A percentile compares a stretch with the other conserved stretches of the same genome.
phyloP scores from a whole-genome alignment of 805 yeast genomes.

The Ogataea nitratoaversa region DNA sequence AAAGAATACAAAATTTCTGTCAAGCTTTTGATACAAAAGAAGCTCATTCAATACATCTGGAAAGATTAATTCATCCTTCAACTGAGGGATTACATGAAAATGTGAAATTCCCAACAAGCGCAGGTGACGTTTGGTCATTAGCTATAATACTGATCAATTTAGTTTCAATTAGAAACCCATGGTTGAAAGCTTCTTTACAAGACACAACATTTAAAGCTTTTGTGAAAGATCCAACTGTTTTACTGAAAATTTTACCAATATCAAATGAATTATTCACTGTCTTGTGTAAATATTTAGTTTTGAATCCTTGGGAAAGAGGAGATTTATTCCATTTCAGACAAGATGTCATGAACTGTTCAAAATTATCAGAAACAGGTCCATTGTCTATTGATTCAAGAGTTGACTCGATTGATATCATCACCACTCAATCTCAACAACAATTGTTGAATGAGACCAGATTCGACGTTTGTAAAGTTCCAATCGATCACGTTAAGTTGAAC shows the following conservation, averaged over 20 bases:
- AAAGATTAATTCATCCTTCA: conserved; percentile 22
- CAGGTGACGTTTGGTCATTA: conserved; percentile 86
- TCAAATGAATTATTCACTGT: conserved; percentile 56
- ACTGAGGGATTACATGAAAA: conserved; percentile 24
- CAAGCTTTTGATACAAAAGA: conserved; percentile 31
- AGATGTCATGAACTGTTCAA: conserved; percentile 31
- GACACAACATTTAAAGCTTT: conserved; percentile 66
- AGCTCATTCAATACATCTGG: conserved; percentile 28
- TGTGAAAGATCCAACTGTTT: conserved; percentile 48
- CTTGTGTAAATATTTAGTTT: conserved; percentile 38
- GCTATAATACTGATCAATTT: conserved; percentile 78
- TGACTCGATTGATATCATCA: conserved; percentile 22
- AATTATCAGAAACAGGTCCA: conserved; percentile 32
- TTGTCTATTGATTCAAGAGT: conserved; percentile 27
- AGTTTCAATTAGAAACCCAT: conserved; percentile 82
- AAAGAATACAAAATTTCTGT: conserved; percentile 47
- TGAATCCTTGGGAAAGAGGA: conserved; percentile 48
- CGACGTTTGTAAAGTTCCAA: conserved; percentile 30
- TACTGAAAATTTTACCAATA: conserved; percentile 68
- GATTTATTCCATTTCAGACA: conserved; percentile 36
- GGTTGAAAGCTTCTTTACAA: conserved; percentile 73
- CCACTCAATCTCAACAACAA: conserved; percentile 24
- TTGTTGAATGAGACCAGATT: conserved; percentile 8
- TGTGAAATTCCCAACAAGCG: conserved; percentile 54
- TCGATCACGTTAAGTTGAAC: conserved; percentile 31